These are phyloP conservation scores for Raphanus sativus DNA, from an alignment of 345 rosid species.

Conservation along the genomic window DNA sequence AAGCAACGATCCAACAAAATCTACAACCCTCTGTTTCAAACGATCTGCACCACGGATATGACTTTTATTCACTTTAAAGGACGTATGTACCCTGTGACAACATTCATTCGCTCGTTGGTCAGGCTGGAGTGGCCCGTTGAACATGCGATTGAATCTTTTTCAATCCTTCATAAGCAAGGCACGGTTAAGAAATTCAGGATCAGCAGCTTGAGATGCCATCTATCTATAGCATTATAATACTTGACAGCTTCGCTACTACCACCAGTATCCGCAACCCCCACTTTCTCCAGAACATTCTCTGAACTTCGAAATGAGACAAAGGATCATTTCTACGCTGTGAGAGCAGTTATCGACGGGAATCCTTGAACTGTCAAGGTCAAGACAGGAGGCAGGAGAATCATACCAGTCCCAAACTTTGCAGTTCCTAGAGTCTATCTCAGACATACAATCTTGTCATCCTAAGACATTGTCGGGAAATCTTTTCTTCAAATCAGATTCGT, in stretches of 20 bases:
- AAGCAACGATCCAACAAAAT: constrained; percentile 93
- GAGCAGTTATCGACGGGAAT: constrained; percentile 69
- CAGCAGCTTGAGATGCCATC: constrained; percentile 99
- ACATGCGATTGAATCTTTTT: constrained; percentile 79
- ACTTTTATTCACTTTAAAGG: constrained; percentile 49
- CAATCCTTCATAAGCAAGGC: constrained; percentile 64
- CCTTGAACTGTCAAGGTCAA: constrained; percentile 69
- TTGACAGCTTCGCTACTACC: constrained; percentile 85
- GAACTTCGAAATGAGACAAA: constrained; percentile 65
- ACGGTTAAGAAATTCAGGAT: constrained; percentile 57
- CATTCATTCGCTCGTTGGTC: constrained; percentile 70
- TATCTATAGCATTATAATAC: constrained; percentile 89
- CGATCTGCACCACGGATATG: constrained; percentile 69
- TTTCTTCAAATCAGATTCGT: constrained; percentile 66
- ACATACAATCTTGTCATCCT: constrained; percentile 92
- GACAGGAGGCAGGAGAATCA: constrained; percentile 88
- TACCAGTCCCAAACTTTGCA: constrained; percentile 99
- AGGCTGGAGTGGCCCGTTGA: constrained; percentile 62
- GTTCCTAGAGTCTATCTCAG: constrained; percentile 99
- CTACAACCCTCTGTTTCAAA: constrained; percentile 91
- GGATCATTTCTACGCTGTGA: constrained; percentile 87
- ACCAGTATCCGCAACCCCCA: constrained; percentile 73
- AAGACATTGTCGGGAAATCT: constrained; percentile 83
- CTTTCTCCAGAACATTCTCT: constrained; percentile 94
- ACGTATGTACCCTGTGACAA: constrained; percentile 85